Evolutionary conservation across 495 filamentous ascomycete genomes (phyloP).

Genomic region (Xylaria sp.): DNA sequence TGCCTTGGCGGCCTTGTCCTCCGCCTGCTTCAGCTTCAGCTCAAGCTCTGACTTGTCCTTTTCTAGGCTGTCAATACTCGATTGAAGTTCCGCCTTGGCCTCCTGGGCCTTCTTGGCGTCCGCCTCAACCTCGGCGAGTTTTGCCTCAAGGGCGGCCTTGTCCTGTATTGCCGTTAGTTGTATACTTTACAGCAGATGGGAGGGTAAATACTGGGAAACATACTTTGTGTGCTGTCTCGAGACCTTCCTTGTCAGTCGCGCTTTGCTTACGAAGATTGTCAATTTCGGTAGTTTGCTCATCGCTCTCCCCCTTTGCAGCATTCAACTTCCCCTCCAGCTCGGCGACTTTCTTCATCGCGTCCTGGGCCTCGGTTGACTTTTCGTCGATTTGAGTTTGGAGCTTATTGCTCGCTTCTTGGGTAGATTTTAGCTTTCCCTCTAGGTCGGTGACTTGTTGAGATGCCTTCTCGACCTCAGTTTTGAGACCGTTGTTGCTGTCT

Average conservation of each 20-base stretch:
- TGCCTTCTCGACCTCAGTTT: slow-evolving; percentile 1
- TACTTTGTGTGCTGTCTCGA: slow-evolving; percentile 19
- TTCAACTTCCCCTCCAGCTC: slow-evolving; percentile 27
- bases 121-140: slow-evolving; percentile 20
- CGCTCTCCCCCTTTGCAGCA: slow-evolving; percentile 17
- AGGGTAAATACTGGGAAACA: neutral
- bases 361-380: slow-evolving; percentile 12
- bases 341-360: slow-evolving; percentile 20
- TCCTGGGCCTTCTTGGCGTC: slow-evolving; percentile 19
- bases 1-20: slow-evolving; percentile 18
- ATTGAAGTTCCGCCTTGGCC: slow-evolving; percentile 22
- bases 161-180: slow-evolving; percentile 20
- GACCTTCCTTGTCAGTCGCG: slow-evolving; percentile 6
- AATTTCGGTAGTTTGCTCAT: slow-evolving; percentile 9
- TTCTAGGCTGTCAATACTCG: slow-evolving; percentile 11
- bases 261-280: slow-evolving; percentile 8
- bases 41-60: slow-evolving; percentile 22
- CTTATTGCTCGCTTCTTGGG: slow-evolving; percentile 16
- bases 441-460: slow-evolving; percentile 18
- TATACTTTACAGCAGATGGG: neutral
- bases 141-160: slow-evolving; percentile 22
- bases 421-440: slow-evolving; percentile 13
- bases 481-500: slow-evolving; percentile 3
- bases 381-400: slow-evolving; percentile 1
- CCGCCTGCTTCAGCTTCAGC: slow-evolving; percentile 4